phyloP scores from a whole-genome alignment of 1,284 basidiomycete species.

The Hymenochaete sp. region DNA sequence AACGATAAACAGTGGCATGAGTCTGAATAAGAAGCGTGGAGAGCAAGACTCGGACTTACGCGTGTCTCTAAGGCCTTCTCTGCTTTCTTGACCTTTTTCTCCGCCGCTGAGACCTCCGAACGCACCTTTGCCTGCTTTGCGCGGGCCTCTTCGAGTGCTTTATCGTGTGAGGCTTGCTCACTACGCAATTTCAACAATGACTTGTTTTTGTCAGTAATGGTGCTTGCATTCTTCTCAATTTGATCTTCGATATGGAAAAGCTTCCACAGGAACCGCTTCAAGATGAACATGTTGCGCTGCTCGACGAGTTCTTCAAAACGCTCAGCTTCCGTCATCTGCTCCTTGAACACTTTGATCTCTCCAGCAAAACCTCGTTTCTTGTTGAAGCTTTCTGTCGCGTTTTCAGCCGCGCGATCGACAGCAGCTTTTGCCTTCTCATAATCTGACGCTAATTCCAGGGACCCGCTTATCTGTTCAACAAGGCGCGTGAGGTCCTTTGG shows the following conservation, averaged over 20 bases:
- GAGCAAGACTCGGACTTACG: constrained; percentile 34
- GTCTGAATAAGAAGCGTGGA: too few relatives aligned
- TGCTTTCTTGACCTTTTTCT: constrained; percentile 71
- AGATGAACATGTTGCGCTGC: constrained; percentile 69
- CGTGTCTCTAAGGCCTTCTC: constrained; percentile 81
- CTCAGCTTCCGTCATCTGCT: constrained; percentile 92
- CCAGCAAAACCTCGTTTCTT: constrained; percentile 89
- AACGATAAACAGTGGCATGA: too few relatives aligned
- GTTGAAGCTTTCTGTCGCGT: constrained; percentile 88
- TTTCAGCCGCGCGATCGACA: constrained; percentile 87
- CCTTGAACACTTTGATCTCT: constrained; percentile 96
- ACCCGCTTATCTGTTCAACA: constrained; percentile 94
- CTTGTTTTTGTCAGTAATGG: constrained; percentile 67
- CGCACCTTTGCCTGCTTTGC: constrained; percentile 74
- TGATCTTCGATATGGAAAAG: constrained; percentile 84
- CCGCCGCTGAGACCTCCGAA: constrained; percentile 64
- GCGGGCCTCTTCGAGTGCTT: constrained; percentile 65
- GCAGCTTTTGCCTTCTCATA: constrained; percentile 86
- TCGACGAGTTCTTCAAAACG: constrained; percentile 75
- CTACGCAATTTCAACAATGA: constrained; percentile 58
- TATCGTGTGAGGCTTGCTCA: constrained; percentile 63
- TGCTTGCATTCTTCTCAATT: constrained; percentile 61
- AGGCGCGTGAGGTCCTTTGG: constrained; percentile 83
- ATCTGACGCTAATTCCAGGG: constrained; percentile 79
- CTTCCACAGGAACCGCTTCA: constrained; percentile 82